Evolutionary conservation across 2,329 filamentous ascomycete genomes (phyloP), one percentile per base, ranked within the genome.

Genomic region (Pyrenochaeta sp.): DNA sequence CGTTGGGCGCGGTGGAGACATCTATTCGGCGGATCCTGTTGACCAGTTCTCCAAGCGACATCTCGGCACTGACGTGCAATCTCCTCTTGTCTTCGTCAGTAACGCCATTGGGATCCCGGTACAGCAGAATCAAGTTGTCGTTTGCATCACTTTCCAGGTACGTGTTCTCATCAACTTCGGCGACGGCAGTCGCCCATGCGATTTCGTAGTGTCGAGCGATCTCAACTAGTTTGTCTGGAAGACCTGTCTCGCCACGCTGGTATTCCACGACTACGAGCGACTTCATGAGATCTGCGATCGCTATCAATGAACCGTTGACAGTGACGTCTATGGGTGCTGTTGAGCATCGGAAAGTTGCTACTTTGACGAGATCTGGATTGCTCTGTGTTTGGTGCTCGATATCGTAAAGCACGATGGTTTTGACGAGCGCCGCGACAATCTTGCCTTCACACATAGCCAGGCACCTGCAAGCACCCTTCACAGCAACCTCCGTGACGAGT

Each of bases 201-300:
- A 88, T 86, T 60, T 93, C 85, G 58, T 87, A 90, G 65, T 96
- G 90, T 14, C 92, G 82, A 3, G 88, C 88, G 3, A 88, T 77
- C 74, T 96, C 90, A 1, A 78, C 77, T 6, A 97, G 77, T 38
- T 77, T 81, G 40, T 86, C 82, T 8, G 79, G 73, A n/a, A 81
- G 71, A 1, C 81, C 83, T 3, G 81, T 73, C 15, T 77, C 69
- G 2, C 83, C 80, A 3, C 80, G 79, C 0, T 79, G 76, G 63
- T 87, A 94, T 63, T 94, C 80, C 7, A 96, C 77, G 5, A 97
- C 75, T 1, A 88, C 86, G 17, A 96, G 78, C 1, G 90, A 96
- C 73, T 97, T 96, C 89, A 96, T 96, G 31, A 99, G 75, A 64
- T 99, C 94, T 0, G 87, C 89, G 7, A 97, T 85, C 0, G 89